phyloP scores from a whole-genome alignment of 2,329 filamentous ascomycete genomes.

The Macrophomina tecta region DNA sequence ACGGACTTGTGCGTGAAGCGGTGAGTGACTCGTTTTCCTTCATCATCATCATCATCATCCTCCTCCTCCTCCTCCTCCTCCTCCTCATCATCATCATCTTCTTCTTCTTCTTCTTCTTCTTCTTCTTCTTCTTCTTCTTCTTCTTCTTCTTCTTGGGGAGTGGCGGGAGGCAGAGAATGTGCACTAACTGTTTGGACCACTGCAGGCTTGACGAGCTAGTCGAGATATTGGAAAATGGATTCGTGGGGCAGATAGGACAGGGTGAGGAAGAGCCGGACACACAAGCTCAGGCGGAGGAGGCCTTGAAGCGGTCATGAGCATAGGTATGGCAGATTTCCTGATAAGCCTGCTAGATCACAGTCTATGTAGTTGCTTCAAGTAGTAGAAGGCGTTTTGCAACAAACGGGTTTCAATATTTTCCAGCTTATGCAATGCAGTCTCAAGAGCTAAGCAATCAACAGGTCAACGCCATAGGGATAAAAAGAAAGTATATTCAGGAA shows the following conservation, averaged over 20 bases:
- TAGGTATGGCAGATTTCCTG: neutral
- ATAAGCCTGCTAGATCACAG: too few relatives aligned
- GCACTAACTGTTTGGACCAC: neutral
- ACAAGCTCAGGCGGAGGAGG: slow-evolving; percentile 35
- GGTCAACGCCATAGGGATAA: too few relatives aligned
- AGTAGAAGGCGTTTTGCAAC: too few relatives aligned
- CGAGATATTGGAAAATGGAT: slow-evolving; percentile 75
- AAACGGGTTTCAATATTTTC: neutral
- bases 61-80: too few relatives aligned
- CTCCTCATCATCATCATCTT: too few relatives aligned
- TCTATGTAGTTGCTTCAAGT: too few relatives aligned
- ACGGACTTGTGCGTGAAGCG: slow-evolving; percentile 74
- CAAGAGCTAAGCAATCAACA: too few relatives aligned
- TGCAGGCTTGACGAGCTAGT: slow-evolving; percentile 75
- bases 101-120: too few relatives aligned
- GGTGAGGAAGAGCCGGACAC: slow-evolving; percentile 38
- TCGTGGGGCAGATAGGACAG: slow-evolving; percentile 58
- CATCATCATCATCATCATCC: neutral
- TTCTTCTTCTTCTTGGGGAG: neutral
- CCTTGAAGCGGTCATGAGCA: slow-evolving; percentile 24
- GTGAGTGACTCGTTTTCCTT: slow-evolving; percentile 30
- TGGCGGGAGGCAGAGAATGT: too few relatives aligned
- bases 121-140: neutral
- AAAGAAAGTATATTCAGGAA: too few relatives aligned
- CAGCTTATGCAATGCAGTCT: neutral